Evolutionary conservation across 1,284 basidiomycete genomes (phyloP), one percentile per base, ranked within the genome.

Genomic region (Fomitopsis palustris): DNA sequence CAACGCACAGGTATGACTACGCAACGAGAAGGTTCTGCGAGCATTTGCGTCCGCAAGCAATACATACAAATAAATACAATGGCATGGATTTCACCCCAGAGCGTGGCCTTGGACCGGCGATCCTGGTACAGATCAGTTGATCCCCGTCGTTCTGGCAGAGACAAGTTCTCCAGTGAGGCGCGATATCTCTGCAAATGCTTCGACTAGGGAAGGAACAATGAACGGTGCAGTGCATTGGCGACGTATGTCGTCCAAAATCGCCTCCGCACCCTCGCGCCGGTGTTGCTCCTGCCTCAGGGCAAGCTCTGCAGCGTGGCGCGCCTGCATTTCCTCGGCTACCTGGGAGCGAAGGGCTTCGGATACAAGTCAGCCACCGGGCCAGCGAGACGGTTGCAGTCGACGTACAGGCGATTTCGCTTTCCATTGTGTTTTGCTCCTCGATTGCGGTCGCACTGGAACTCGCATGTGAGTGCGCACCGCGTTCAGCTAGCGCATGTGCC

Each of bases 181-280:
- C 53, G 66, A 64, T 57, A 72, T 62, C 62, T 72, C 69, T 38
- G 76, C 58, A 61, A 81, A 80, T 45, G 78, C 77, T 21, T 80
- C 76, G 54, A 78, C 58, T 57, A 82, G 69, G 19, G 76, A 74
- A 4, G 80, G 80, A 2, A 82, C 78, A 37, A 82, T 70, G 61
- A 81, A 79, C n/a, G 80, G 81, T 58, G 72, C 70, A 49, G 60
- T 66, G 53, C 71, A 72, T 65, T 82, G 80, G 58, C 70, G 68
- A 51, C 73, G 64, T 9, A 79, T 65, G 60, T 78, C 78, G 53
- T 70, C 67, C 59, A 80, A 57, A 17, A 69, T 58, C 9, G 53
- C 64, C 64, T 80, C 78, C 31, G 74, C 66, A 33, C 72, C 70
- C 42, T 64, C 56, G 27, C 75, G 70, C 47, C 64, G 65, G 31